Evolutionary conservation across 441 rosid species (phyloP), one percentile per base, ranked within the genome.

Genomic region (Croton laevigatus): DNA sequence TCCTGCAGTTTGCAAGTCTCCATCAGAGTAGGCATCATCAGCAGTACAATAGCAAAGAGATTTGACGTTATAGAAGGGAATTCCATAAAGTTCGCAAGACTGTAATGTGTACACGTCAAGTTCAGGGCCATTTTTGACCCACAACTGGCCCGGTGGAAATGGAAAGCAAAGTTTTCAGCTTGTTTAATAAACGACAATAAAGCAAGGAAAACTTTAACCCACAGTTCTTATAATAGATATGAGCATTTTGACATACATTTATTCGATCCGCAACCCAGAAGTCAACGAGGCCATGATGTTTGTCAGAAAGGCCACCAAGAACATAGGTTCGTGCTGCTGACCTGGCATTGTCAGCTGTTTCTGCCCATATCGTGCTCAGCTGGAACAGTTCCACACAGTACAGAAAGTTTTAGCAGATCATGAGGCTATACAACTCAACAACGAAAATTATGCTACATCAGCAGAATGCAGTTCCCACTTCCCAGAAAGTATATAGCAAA

Each of bases 311-410:
- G 55, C 97, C 97, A 75, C 97, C 93, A 17, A 91, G 89, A 75
- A 93, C 91, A 81, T 84, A 85, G 32, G 83, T 82, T 71, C 98
- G 80, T 53, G 98, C 98, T 59, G 91, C 97, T 73, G 93, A 88
- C 78, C 97, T 83, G 58, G 97, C 98, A 73, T 86, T 88, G 73
- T 93, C 96, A 13, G 98, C 90, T 61, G 98, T 87, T 78, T 93
- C 97, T 19, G 97, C 96, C 96, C 98, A 93, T 82, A 91, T 93
- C 8, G 98, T 93, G 78, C 97, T 93, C 79, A 93, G 79, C 98
- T 93, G 93, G 51, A 83, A 72, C 48, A 70, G 74, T 54, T 17
- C 49, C 73, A 74, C 23, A 45, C 20, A 44, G 64, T 38, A 70
- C 55, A 19, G 49, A 1, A 45, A 55, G 19, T 34, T 9, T 53